These are phyloP conservation scores for Xylariaceae sp. DNA, from an alignment of 2,329 filamentous ascomycete genomes.

Conservation along the genomic window DNA sequence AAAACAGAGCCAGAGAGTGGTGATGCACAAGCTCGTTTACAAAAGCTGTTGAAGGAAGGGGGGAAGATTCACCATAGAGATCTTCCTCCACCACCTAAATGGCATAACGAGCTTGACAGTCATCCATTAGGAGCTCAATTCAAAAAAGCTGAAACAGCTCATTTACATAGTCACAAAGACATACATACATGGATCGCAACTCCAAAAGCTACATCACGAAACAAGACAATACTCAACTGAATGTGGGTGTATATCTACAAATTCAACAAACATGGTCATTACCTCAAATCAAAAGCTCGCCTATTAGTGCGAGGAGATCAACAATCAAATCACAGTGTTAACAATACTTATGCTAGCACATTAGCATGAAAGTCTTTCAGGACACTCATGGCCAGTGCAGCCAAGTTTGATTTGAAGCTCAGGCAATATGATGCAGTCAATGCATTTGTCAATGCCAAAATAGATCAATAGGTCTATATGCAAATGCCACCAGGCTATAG, in stretches of 20 bases:
- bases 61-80: too few relatives aligned
- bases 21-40: too few relatives aligned
- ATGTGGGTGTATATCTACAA: conserved; percentile 7
- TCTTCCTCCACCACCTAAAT: too few relatives aligned
- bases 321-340: background rate
- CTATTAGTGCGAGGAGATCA: conserved; percentile 2
- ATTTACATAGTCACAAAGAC: background rate
- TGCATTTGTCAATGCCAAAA: background rate
- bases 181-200: background rate
- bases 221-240: background rate
- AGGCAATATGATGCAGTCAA: background rate
- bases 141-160: background rate
- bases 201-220: too few relatives aligned
- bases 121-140: too few relatives aligned
- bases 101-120: too few relatives aligned
- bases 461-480: conserved; percentile 1
- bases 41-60: too few relatives aligned
- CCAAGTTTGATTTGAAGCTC: background rate
- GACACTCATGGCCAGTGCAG: background rate
- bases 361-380: background rate
- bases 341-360: background rate
- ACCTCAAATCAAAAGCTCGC: background rate
- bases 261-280: conserved; percentile 1
- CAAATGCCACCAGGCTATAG: background rate
- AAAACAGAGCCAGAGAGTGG: too few relatives aligned